Conservation (phyloP, 163 green algal species). For the Volvox carteri region DNA sequence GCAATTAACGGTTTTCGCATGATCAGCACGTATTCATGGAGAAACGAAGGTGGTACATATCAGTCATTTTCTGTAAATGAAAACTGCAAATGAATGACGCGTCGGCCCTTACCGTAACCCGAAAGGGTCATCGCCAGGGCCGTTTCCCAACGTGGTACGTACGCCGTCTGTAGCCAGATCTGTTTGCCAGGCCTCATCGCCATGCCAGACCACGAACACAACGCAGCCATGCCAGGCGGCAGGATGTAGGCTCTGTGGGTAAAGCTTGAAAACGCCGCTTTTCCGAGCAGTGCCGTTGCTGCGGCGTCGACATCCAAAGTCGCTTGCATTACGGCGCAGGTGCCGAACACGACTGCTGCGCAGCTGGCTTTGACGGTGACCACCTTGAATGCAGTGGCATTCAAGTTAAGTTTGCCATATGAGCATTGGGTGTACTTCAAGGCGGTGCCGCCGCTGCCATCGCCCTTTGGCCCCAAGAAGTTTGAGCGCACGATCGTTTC, state of each 20-base stretch:
- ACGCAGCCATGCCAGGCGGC: not conserved
- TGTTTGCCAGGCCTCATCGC: slow-evolving; percentile 38
- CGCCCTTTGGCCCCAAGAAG: slow-evolving; percentile 5
- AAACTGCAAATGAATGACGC: too few relatives aligned
- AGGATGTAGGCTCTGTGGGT: slow-evolving; percentile 10
- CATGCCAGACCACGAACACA: slow-evolving; percentile 23
- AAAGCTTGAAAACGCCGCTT: not conserved
- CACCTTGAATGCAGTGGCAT: not conserved
- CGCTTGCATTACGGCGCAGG: not conserved
- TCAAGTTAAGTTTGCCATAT: not conserved
- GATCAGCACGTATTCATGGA: too few relatives aligned
- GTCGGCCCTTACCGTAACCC: not conserved
- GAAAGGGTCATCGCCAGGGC: not conserved
- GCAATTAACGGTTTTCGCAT: too few relatives aligned
- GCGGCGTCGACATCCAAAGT: not conserved
- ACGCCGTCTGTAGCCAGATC: slow-evolving; percentile 19
- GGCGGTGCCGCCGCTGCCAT: not conserved
- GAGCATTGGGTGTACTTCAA: slow-evolving; percentile 15
- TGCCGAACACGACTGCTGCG: not conserved
- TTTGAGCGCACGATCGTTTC: not conserved
- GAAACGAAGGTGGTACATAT: too few relatives aligned
- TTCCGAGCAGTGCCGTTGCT: not conserved
- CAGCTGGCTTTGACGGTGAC: not conserved
- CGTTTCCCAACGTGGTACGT: not conserved
- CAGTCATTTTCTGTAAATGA: too few relatives aligned